Conservation (phyloP, 257 asterid genomes). For the Cordia subcordata region DNA sequence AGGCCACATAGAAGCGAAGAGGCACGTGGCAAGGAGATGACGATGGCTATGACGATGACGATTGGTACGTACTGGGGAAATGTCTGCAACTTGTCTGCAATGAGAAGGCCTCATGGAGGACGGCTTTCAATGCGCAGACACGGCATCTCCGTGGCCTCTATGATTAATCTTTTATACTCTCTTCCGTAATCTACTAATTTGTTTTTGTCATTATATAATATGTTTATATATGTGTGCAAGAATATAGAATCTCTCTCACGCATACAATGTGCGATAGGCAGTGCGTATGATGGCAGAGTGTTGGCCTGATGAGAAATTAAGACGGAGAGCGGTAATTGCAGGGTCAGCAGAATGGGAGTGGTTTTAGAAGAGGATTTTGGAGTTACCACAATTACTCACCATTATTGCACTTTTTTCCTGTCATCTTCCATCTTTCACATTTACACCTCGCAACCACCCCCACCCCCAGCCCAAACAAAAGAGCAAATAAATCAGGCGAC, state of each 20-base stretch:
- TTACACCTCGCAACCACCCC: conserved; percentile 35
- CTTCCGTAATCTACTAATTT: neutral
- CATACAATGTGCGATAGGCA: neutral
- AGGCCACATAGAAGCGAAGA: too few relatives aligned
- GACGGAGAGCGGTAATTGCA: conserved; percentile 14
- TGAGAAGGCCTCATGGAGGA: conserved; percentile 7
- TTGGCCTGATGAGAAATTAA: conserved; percentile 1
- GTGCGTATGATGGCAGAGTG: conserved; percentile 2
- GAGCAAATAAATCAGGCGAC: too few relatives aligned
- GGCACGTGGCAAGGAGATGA: conserved; percentile 21
- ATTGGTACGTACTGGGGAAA: too few relatives aligned
- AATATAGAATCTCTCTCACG: neutral
- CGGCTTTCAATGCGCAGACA: conserved; percentile 48
- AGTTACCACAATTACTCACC: conserved; percentile 8
- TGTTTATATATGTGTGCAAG: neutral
- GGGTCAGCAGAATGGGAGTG: conserved; percentile 9
- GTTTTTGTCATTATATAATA: conserved; percentile 1
- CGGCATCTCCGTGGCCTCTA: conserved; percentile 53
- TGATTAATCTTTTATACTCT: conserved; percentile 4
- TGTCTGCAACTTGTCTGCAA: conserved; percentile 41
- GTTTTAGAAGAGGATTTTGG: neutral
- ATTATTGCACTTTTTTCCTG: conserved; percentile 3
- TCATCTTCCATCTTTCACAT: conserved; percentile 28
- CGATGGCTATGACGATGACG: too few relatives aligned
- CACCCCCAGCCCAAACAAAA: neutral